Percentiles rank a stretch among this genome's conserved stretches.
Conservation (phyloP, 1,284 basidiomycete genomes). For the Quambalaria eucalypti region DNA sequence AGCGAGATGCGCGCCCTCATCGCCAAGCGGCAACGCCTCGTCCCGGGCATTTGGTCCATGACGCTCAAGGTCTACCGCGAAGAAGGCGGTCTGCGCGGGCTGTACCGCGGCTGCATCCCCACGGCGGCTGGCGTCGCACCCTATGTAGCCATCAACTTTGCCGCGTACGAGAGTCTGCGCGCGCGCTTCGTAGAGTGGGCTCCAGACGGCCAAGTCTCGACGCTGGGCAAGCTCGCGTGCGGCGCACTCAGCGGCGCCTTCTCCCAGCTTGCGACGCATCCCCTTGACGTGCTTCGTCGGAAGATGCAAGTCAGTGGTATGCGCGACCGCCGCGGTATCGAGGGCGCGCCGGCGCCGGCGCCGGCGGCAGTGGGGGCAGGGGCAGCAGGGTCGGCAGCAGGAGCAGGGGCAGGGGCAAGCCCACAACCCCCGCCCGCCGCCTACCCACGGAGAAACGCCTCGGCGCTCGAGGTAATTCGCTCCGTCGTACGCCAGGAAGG, state of each 20-base stretch:
- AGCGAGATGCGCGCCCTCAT: conserved; percentile 4
- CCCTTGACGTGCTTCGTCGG: conserved; percentile 82
- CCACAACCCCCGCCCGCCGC: too few relatives aligned
- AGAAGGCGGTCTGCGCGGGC: conserved; percentile 74
- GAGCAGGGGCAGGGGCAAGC: too few relatives aligned
- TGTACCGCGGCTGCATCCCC: conserved; percentile 78
- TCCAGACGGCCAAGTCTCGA: conserved; percentile 22
- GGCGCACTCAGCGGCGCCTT: conserved; percentile 57
- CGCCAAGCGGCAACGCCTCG: conserved; percentile 26
- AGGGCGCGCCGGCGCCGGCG: too few relatives aligned
- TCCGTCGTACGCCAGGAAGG: conserved; percentile 69
- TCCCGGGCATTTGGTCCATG: conserved; percentile 76
- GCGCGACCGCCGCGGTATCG: too few relatives aligned
- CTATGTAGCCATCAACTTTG: conserved; percentile 57
- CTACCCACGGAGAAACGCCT: too few relatives aligned
- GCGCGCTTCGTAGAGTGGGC: conserved; percentile 21
- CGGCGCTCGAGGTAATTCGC: conserved; percentile 59
- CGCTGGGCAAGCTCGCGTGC: conserved; percentile 48
- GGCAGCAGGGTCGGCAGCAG: too few relatives aligned
- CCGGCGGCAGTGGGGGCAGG: too few relatives aligned
- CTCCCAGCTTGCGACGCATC: conserved; percentile 87
- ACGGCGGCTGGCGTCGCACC: conserved; percentile 87
- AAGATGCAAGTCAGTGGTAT: conserved; percentile 94
- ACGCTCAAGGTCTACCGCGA: conserved; percentile 76
- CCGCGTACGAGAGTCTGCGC: conserved; percentile 38